phyloP scores from a whole-genome alignment of 2,329 filamentous ascomycete species.

The Sordariomycetes sp. region DNA sequence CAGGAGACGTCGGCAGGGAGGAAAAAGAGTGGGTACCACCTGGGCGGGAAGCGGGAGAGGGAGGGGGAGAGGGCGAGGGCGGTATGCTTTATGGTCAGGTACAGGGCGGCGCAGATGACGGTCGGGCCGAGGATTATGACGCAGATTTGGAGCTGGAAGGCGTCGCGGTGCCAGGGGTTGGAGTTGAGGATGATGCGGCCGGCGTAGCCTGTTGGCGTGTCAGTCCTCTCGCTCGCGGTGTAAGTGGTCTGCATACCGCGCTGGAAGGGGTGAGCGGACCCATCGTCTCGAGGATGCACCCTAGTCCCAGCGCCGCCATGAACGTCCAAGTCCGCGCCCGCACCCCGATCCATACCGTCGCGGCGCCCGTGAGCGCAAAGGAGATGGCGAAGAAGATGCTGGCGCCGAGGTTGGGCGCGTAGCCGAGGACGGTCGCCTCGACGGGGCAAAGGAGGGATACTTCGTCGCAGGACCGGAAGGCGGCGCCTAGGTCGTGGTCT shows the following conservation, averaged over 20 bases:
- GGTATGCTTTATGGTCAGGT: conserved; percentile 50
- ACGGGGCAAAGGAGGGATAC: conserved; percentile 34
- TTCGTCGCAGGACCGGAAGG: conserved; percentile 1
- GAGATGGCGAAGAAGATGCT: conserved; percentile 38
- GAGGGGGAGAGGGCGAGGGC: conserved; percentile 31
- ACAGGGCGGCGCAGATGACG: conserved; percentile 48
- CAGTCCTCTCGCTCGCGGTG: not conserved
- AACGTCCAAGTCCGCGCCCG: conserved; percentile 43
- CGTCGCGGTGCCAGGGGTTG: conserved; percentile 39
- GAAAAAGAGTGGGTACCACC: conserved; percentile 42
- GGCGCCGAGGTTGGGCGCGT: conserved; percentile 40
- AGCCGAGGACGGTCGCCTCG: conserved; percentile 36
- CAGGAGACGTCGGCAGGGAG: conserved; percentile 45
- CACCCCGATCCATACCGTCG: conserved; percentile 26
- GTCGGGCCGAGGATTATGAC: conserved; percentile 46
- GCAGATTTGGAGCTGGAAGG: conserved; percentile 46
- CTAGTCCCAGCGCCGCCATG: conserved; percentile 31
- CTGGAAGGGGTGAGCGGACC: conserved; percentile 18
- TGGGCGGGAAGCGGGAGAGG: conserved; percentile 36
- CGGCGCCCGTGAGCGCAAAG: conserved; percentile 30
- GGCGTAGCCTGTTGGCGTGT: conserved; percentile 30
- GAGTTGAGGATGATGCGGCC: conserved; percentile 33
- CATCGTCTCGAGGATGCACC: conserved; percentile 35
- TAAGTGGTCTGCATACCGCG: not conserved
- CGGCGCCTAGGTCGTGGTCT: not conserved